These are phyloP conservation scores for Rhodomyrtus psidioides DNA, from an alignment of 441 rosid species.

Conservation along the genomic window DNA sequence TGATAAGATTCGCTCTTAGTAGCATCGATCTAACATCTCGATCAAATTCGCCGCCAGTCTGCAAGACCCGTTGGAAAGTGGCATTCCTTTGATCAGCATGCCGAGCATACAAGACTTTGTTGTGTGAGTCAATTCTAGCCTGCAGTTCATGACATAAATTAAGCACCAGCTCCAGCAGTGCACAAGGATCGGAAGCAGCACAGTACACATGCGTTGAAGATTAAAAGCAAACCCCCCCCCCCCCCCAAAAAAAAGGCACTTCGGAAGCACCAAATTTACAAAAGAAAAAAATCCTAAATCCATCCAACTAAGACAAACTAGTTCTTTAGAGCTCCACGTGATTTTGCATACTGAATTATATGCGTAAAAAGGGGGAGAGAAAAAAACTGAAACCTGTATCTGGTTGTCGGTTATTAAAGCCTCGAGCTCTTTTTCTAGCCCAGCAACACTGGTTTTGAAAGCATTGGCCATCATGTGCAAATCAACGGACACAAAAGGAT, in stretches of 20 bases:
- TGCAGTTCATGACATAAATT: slow-evolving; percentile 18
- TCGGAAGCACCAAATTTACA: background rate
- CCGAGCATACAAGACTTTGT: slow-evolving; percentile 88
- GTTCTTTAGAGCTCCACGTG: background rate
- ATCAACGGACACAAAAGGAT: slow-evolving; percentile 95
- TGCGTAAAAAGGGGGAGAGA: no score
- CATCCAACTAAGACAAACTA: background rate
- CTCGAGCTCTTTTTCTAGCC: slow-evolving; percentile 84
- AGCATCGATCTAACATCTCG: slow-evolving; percentile 82
- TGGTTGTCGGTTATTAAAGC: slow-evolving; percentile 89
- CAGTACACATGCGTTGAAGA: background rate
- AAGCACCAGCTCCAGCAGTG: background rate
- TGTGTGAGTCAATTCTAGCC: slow-evolving; percentile 99
- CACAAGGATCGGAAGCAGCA: background rate
- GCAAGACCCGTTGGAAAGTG: slow-evolving; percentile 93
- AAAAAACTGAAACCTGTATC: slow-evolving; percentile 45
- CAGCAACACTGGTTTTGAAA: slow-evolving; percentile 77
- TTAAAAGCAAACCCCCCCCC: background rate
- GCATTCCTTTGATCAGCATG: slow-evolving; percentile 97
- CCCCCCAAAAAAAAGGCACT: background rate
- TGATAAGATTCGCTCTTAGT: slow-evolving; percentile 79
- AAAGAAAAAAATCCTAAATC: background rate
- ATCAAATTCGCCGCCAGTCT: slow-evolving; percentile 91
- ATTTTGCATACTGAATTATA: background rate
- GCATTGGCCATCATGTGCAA: slow-evolving; percentile 94